Percentiles rank a stretch among this genome's conserved stretches.
phyloP scores from a whole-genome alignment of 2,329 filamentous ascomycete species.

The Arthrinium puccinioides region DNA sequence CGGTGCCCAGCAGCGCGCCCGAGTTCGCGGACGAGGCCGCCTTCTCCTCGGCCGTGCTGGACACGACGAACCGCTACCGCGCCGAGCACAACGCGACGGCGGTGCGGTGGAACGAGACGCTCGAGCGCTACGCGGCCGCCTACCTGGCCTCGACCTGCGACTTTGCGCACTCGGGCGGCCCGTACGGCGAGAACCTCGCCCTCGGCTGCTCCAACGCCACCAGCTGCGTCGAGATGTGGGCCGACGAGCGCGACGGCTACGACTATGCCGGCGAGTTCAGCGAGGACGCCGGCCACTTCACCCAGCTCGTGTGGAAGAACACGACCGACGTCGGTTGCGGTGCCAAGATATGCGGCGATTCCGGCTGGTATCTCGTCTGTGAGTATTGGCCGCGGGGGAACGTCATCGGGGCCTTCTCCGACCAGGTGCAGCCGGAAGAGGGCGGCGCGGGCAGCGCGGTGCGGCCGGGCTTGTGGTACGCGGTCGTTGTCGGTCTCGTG shows the following conservation, averaged over 20 bases:
- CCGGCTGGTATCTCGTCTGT: slow-evolving; percentile 57
- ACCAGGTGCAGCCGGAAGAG: slow-evolving; percentile 33
- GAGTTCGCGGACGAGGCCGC: slow-evolving; percentile 24
- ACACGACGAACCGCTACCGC: slow-evolving; percentile 61
- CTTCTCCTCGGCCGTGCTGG: slow-evolving; percentile 51
- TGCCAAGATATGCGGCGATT: slow-evolving; percentile 30
- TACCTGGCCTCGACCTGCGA: slow-evolving; percentile 39
- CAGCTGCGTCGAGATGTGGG: slow-evolving; percentile 59
- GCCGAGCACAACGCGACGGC: slow-evolving; percentile 50
- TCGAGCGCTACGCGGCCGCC: slow-evolving; percentile 42
- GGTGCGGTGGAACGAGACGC: slow-evolving; percentile 58
- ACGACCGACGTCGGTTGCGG: slow-evolving; percentile 54
- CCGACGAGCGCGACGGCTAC: slow-evolving; percentile 50
- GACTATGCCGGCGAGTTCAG: slow-evolving; percentile 52
- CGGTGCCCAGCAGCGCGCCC: slow-evolving; percentile 16
- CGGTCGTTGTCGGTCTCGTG: neutral
- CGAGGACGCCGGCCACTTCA: slow-evolving; percentile 61
- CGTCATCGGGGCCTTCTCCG: slow-evolving; percentile 42
- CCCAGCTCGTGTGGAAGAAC: slow-evolving; percentile 63
- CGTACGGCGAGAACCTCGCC: slow-evolving; percentile 70
- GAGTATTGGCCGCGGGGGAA: slow-evolving; percentile 66
- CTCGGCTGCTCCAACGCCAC: slow-evolving; percentile 56
- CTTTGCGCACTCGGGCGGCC: slow-evolving; percentile 51
- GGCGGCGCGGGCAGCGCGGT: neutral
- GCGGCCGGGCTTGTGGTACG: neutral